Base-by-base conservation (phyloP, 768 basidiomycete species). In the Leccinellum albellum region DNA sequence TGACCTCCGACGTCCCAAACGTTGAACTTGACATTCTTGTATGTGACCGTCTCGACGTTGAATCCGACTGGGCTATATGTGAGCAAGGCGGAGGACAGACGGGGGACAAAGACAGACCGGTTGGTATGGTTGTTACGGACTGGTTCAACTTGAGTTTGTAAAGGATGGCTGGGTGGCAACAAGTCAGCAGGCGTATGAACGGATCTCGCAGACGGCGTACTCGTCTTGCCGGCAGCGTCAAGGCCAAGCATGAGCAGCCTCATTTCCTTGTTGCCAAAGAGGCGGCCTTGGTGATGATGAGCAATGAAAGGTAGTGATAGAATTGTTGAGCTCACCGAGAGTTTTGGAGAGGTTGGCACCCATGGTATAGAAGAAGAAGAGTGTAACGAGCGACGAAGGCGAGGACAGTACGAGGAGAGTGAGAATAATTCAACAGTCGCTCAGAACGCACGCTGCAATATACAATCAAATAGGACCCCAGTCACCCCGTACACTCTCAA, bases 241-340 rank as follows among this genome's bases (percentile, higher is more conserved):
- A 98, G 81, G 44, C 96, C 96, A 66, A 98, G 78, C 96, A 98
- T 98, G 72, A 97, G 78, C 68, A 96, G 78, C 68, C 94, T 79
- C 96, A 98, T 98, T 82, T 98, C 96, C 83, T 94, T 96, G 83
- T 94, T 98, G 61, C 94, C 95, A 74, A 98, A 98, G 65, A 98
- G 79, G 78, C 89, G 92, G 71, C 85, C 94, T 96, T 45, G 28
- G 42, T 40, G 53, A 15, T 1, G 26, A 47, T 66, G 29, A 67
- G 66, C 13, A 12, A 17, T 6, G 55, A 1, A 3, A 1, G 3
- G 14, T 2, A 12, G 14, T 2, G 14, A 1, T 26, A 2, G 4
- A 3, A 1, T 3, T 12, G 10, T 3, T 0, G 14, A 8, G 66
- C 82, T 64, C 64, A 90, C 90, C 81, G 73, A 93, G 75, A 35